These are phyloP conservation scores for Meripilus lineatus DNA, from an alignment of 1,284 basidiomycete species.

Conservation along the genomic window DNA sequence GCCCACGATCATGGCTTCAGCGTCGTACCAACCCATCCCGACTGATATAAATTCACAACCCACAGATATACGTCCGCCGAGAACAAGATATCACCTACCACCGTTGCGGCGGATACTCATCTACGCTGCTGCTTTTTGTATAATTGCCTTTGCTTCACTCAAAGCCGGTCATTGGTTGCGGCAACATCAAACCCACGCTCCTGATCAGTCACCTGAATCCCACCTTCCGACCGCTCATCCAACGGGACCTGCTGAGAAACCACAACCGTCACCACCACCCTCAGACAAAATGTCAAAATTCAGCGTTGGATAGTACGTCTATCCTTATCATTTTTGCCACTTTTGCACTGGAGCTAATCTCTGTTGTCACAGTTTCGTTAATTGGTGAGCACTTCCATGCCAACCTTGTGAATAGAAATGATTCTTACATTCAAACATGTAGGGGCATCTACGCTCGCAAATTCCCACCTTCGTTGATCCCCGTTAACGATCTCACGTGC, in stretches of 20 bases:
- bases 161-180: constrained; percentile 42
- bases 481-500: constrained; percentile 79
- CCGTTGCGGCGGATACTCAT: constrained; percentile 19
- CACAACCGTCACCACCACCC: constrained; percentile 15
- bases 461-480: constrained; percentile 79
- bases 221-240: too few relatives aligned
- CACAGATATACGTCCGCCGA: constrained; percentile 6
- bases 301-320: constrained; percentile 74
- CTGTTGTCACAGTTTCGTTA: constrained; percentile 55
- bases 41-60: constrained; percentile 15
- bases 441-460: constrained; percentile 97
- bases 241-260: too few relatives aligned
- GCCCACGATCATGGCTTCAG: constrained; percentile 4
- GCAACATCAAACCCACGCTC: constrained; percentile 9
- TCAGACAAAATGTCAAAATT: constrained; percentile 39
- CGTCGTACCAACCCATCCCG: constrained; percentile 26
- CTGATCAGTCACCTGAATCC: constrained; percentile 10
- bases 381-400: constrained; percentile 45
- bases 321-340: not conserved
- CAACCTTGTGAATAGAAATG: constrained; percentile 1
- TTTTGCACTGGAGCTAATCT: constrained; percentile 8
- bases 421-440: constrained; percentile 22
- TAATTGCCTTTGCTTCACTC: constrained; percentile 38
- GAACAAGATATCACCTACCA: constrained; percentile 10
- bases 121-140: constrained; percentile 29